These are phyloP conservation scores for Colletotrichum filicis DNA, from an alignment of 2,329 filamentous ascomycete species.

Conservation along the genomic window DNA sequence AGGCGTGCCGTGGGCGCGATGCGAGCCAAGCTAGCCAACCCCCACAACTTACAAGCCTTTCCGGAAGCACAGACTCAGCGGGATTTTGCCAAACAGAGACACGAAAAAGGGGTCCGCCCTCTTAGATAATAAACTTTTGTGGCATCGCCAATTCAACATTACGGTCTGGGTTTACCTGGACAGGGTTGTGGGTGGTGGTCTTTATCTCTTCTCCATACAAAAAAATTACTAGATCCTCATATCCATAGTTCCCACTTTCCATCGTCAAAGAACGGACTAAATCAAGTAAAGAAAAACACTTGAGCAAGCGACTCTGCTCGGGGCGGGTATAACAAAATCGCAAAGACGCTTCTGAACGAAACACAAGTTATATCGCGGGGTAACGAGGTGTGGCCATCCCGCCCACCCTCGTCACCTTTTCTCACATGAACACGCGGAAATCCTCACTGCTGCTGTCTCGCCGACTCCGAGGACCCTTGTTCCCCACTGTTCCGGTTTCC, in stretches of 20 bases:
- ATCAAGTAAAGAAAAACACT: background rate
- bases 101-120: slow-evolving; percentile 27
- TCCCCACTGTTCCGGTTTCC: slow-evolving; percentile 28
- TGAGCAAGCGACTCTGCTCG: background rate
- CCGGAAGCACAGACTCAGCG: slow-evolving; percentile 17
- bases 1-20: background rate
- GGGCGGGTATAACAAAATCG: slow-evolving; percentile 34
- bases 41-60: background rate
- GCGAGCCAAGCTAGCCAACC: too few relatives aligned
- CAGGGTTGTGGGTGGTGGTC: background rate
- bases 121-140: slow-evolving; percentile 21
- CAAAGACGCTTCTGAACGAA: slow-evolving; percentile 26
- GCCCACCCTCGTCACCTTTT: background rate
- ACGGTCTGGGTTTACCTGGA: slow-evolving; percentile 14
- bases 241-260: background rate
- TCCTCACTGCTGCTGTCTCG: slow-evolving; percentile 26
- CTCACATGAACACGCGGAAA: slow-evolving; percentile 35
- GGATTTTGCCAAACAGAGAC: background rate
- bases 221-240: background rate
- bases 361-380: background rate
- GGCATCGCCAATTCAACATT: slow-evolving; percentile 32
- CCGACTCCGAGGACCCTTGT: slow-evolving; percentile 19
- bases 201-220: background rate
- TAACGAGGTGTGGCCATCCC: background rate
- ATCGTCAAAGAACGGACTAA: background rate